These are phyloP conservation scores for Thraustochytrium sp. DNA, from an alignment of 352 stramenopile species.

Conservation along the genomic window DNA sequence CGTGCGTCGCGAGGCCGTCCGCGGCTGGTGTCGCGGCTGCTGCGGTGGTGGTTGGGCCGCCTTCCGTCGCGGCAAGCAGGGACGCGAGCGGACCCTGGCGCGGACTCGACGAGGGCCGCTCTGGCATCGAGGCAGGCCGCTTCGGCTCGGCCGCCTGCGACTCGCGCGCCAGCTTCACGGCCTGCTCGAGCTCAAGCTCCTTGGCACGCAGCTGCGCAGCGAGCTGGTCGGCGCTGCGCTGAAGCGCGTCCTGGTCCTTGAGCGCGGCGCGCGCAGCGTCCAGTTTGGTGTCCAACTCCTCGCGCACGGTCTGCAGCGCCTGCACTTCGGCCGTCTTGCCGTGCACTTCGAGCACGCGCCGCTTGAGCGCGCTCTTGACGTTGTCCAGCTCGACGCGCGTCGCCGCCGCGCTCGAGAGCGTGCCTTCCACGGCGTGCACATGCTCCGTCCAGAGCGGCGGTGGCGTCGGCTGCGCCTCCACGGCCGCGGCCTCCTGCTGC, in stretches of 20 bases:
- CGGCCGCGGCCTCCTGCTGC: too few species aligned
- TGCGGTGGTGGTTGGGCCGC: background rate
- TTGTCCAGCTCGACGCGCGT: constrained; percentile 4
- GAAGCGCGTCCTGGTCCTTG: constrained; percentile 1
- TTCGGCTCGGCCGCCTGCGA: background rate
- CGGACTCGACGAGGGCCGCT: background rate
- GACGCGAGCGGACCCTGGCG: too few species aligned
- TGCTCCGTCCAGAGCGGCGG: background rate
- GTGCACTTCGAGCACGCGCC: constrained; percentile 11
- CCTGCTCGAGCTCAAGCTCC: background rate
- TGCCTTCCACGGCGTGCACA: background rate
- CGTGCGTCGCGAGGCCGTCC: background rate
- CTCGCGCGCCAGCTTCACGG: background rate
- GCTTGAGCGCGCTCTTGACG: constrained; percentile 37
- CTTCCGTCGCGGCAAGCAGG: background rate
- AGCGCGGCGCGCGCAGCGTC: background rate
- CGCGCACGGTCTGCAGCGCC: background rate
- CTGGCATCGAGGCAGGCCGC: background rate
- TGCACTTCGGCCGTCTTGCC: background rate
- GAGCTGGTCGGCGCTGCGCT: background rate
- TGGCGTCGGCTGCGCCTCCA: background rate
- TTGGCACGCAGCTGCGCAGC: background rate
- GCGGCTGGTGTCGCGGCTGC: background rate
- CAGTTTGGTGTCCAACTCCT: background rate
- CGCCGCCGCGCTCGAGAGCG: background rate